Base-by-base conservation (phyloP, 208 protist genomes). In the Leishmania amazonensis region DNA sequence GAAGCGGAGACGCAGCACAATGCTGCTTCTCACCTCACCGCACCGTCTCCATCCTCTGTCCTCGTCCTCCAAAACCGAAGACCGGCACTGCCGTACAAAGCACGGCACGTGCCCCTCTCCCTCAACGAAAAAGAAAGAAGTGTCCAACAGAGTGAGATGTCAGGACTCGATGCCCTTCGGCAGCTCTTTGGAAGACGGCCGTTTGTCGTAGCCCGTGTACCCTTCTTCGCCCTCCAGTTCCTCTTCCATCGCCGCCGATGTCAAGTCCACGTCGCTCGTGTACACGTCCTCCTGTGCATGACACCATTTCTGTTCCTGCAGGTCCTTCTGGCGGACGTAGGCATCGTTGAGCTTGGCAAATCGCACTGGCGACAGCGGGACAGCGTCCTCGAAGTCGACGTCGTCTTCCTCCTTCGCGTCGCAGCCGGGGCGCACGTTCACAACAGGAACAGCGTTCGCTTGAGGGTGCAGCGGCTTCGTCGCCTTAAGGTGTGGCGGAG, bases 361-460 rank as follows among this genome's bases (percentile, higher is more conserved):
- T 3, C 88, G 89, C 28, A 91, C 87, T 17, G 93, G 90, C 19
- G 91, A 94, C 17, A 96, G 88, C 6, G 93, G 90, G 1, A 95
- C 79, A 17, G 93, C 93, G 78, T 96, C 93, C 72, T 96, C 93
- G 81, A 96, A 96, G 83, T 95, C 90, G 28, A 92, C 90, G 78
- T 96, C 90, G 64, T 93, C 89, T 70, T 90, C 84, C 42, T 76
- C 73, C 51, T 40, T 51, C 45, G 49, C 8, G 82, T 81, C 60
- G 38, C 31, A 24, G 60, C 81, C 83, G 2, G 82, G 73, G 71
- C 21, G 45, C 60, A 45, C 40, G 28, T 65, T 38, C 38, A 83
- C 70, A 3, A 73, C 75, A 19, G 78, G 80, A 6, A 74, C 76
- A 15, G 78, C 68, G 21, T 73, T 49, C 1, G 58, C 76, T 19